phyloP scores from a whole-genome alignment of 2,329 filamentous ascomycete genomes.

The Cercospora brassicicola region DNA sequence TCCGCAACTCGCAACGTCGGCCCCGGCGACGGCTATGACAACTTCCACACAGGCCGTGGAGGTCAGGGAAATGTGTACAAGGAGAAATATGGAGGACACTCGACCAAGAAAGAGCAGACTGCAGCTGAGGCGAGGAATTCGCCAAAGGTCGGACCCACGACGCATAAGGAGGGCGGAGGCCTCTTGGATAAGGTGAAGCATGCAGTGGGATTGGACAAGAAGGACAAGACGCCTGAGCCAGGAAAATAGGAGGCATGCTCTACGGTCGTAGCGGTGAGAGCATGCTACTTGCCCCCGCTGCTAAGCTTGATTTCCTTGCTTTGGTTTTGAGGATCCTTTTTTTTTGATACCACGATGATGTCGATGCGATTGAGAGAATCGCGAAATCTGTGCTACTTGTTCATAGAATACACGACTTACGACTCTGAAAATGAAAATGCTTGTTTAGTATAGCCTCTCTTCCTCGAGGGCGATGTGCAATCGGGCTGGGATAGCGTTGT shows the following conservation, averaged over 20 bases:
- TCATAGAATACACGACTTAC: not conserved
- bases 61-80: slow-evolving; percentile 51
- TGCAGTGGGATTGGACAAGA: slow-evolving; percentile 32
- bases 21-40: slow-evolving; percentile 40
- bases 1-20: slow-evolving; percentile 38
- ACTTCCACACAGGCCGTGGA: slow-evolving; percentile 52
- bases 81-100: slow-evolving; percentile 52
- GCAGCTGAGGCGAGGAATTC: slow-evolving; percentile 10
- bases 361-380: not conserved
- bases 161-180: slow-evolving; percentile 29
- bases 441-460: not conserved
- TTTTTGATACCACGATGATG: not conserved
- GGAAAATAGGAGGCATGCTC: not conserved
- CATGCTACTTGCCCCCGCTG: not conserved
- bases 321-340: not conserved
- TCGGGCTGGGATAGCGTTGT: not conserved
- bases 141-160: not conserved
- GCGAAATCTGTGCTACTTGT: not conserved
- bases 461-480: not conserved
- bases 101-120: slow-evolving; percentile 36
- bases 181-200: slow-evolving; percentile 50
- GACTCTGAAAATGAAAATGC: not conserved
- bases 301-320: not conserved
- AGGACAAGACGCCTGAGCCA: slow-evolving; percentile 28
- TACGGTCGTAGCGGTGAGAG: no score